Evolutionary conservation across 257 asterid species (phyloP).

Genomic region (Gardenia jasminoides): DNA sequence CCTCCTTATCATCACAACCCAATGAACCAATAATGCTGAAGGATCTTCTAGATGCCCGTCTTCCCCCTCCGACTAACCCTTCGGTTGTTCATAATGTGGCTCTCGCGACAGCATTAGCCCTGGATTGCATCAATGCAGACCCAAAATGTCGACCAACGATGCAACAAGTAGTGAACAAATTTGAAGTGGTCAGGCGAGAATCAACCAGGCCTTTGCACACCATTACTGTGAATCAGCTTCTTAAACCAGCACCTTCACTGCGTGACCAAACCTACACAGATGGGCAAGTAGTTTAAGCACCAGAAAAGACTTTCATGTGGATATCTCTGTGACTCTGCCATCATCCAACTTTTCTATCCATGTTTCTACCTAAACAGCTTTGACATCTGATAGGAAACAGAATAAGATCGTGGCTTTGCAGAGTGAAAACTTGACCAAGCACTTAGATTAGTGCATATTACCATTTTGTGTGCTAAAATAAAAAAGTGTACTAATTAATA

Average conservation of each 20-base stretch:
- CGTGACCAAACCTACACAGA: too few species aligned
- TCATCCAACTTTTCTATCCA: too few species aligned
- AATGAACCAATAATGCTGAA: neutral
- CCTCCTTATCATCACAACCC: neutral
- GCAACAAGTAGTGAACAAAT: neutral
- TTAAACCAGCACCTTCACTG: neutral
- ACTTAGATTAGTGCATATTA: too few species aligned
- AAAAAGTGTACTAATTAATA: too few species aligned
- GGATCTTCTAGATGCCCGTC: neutral
- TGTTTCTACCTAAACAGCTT: too few species aligned
- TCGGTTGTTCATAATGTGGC: neutral
- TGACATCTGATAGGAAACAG: too few species aligned
- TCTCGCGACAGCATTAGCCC: neutral
- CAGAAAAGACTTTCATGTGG: too few species aligned
- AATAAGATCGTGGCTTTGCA: too few species aligned
- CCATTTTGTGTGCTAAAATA: too few species aligned
- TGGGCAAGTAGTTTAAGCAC: too few species aligned
- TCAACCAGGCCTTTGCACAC: neutral
- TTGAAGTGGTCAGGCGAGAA: neutral
- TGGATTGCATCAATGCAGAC: neutral
- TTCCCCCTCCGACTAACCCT: neutral
- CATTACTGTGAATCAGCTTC: neutral
- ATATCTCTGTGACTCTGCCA: too few species aligned
- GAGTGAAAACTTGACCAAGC: too few species aligned
- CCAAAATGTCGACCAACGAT: slow-evolving; percentile 14